phyloP scores from a whole-genome alignment of 768 basidiomycete genomes.

The Sarcodon aspratus region DNA sequence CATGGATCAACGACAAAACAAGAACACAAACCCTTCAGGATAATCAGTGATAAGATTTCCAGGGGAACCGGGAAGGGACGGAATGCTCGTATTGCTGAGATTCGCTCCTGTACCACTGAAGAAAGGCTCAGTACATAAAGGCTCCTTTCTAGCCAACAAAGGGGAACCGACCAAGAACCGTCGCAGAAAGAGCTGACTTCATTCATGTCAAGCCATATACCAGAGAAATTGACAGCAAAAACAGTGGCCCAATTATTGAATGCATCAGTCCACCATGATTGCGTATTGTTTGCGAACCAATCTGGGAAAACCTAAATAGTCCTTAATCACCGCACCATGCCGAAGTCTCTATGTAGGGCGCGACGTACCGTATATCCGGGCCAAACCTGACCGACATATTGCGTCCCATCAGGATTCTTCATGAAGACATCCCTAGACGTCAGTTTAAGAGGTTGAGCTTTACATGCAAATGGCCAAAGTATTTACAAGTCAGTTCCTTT shows the following conservation, averaged over 20 bases:
- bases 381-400: slow-evolving; percentile 71
- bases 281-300: slow-evolving; percentile 44
- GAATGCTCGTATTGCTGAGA: slow-evolving; percentile 38
- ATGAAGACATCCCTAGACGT: slow-evolving; percentile 52
- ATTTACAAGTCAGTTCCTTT: slow-evolving; percentile 47
- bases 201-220: slow-evolving; percentile 66
- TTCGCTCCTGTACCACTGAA: slow-evolving; percentile 46
- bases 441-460: not conserved
- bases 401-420: slow-evolving; percentile 62
- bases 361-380: slow-evolving; percentile 54
- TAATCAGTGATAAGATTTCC: slow-evolving; percentile 43
- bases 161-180: slow-evolving; percentile 35
- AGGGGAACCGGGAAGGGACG: slow-evolving; percentile 47
- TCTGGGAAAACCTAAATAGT: slow-evolving; percentile 42
- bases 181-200: slow-evolving; percentile 56
- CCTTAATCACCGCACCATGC: not conserved
- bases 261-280: slow-evolving; percentile 50
- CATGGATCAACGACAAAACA: not conserved
- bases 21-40: slow-evolving; percentile 49
- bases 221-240: slow-evolving; percentile 43
- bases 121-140: not conserved
- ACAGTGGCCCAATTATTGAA: slow-evolving; percentile 39
- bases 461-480: not conserved
- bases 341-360: not conserved
- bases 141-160: not conserved